A percentile compares a stretch with the other conserved stretches of the same genome.
These are phyloP conservation scores for Croton setiger DNA, from an alignment of 441 rosid genomes.

Conservation along the genomic window DNA sequence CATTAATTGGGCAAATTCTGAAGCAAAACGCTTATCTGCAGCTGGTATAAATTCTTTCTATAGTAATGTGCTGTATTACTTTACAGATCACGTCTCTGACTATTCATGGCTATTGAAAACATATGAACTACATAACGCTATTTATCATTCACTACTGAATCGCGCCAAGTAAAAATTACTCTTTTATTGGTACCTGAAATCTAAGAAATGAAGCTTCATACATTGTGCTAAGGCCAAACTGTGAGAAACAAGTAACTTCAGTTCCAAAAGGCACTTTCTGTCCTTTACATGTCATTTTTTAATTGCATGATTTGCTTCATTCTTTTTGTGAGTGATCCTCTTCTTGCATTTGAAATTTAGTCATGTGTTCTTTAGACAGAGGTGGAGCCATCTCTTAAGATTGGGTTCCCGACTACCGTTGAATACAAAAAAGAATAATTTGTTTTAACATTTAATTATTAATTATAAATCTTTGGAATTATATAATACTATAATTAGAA, in stretches of 20 bases:
- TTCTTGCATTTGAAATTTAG: no score
- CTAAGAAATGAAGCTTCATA: background rate
- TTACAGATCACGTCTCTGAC: background rate
- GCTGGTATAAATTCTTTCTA: constrained; percentile 47
- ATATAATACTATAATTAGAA: no score
- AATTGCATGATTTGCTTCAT: background rate
- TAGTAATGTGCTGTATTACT: background rate
- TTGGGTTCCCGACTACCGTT: no score
- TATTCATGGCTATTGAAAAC: background rate
- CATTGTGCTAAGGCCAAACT: background rate
- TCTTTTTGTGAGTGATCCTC: background rate
- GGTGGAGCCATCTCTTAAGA: no score
- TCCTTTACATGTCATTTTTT: background rate
- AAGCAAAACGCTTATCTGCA: constrained; percentile 65
- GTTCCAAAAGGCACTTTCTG: background rate
- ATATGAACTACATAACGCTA: no score
- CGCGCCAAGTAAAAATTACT: background rate
- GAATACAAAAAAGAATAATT: no score
- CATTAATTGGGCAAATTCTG: constrained; percentile 67
- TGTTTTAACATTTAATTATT: no score
- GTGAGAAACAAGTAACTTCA: background rate
- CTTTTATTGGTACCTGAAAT: background rate
- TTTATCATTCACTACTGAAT: no score
- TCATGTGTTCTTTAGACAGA: no score
- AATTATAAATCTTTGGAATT: no score